phyloP scores from a whole-genome alignment of 2,329 filamentous ascomycete species.

The Trichophyton simii region DNA sequence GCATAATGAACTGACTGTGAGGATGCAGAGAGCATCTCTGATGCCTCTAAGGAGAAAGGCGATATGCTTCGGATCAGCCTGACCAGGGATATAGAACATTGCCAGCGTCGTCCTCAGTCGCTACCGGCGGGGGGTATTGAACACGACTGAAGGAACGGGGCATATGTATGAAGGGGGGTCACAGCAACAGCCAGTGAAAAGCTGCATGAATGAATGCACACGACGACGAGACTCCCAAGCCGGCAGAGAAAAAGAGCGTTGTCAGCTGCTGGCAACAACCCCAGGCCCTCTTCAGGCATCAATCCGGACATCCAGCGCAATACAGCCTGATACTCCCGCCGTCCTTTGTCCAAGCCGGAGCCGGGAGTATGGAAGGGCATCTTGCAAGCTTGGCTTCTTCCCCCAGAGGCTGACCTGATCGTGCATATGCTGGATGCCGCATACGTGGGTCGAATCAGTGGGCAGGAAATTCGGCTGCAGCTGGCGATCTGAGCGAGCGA shows the following conservation, averaged over 20 bases:
- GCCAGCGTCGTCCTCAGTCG: not conserved
- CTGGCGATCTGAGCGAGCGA: not conserved
- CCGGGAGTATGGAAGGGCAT: not conserved
- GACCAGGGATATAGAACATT: not conserved
- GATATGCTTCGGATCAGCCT: not conserved
- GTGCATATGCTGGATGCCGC: not conserved
- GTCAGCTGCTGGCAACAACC: not conserved
- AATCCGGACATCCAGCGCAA: not conserved
- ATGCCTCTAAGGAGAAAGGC: not conserved
- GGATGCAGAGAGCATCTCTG: not conserved
- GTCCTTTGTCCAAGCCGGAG: not conserved
- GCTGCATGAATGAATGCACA: not conserved
- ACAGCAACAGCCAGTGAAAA: not conserved
- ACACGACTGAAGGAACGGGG: not conserved
- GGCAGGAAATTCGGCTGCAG: not conserved
- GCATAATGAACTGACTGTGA: not conserved
- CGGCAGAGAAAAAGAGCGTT: not conserved
- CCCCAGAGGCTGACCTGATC: not conserved
- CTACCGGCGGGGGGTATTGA: not conserved
- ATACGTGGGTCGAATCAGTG: not conserved
- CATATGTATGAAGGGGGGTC: not conserved
- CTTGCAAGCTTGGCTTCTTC: not conserved
- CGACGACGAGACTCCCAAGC: not conserved
- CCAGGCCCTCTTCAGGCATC: not conserved
- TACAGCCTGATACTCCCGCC: not conserved